Percentiles rank a stretch among this genome's conserved stretches.
phyloP scores from a whole-genome alignment of 805 yeast species.

The Grigorovia transvaalensis region DNA sequence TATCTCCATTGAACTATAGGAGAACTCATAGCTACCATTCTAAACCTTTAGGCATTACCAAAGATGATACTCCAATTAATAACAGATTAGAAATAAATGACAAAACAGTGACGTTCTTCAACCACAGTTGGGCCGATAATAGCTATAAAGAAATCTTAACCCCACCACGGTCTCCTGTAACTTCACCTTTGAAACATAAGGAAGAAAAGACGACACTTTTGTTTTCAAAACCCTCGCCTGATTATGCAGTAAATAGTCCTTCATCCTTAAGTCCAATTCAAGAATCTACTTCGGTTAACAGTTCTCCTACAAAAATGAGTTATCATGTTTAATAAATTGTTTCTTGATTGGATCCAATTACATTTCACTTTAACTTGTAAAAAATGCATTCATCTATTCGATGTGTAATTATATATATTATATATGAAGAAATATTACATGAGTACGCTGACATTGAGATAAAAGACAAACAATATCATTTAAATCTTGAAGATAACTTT shows the following conservation, averaged over 20 bases:
- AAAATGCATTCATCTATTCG: background rate
- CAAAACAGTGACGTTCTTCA: slow-evolving; percentile 33
- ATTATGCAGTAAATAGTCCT: slow-evolving; percentile 13
- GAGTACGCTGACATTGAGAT: no score
- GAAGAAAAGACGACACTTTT: slow-evolving; percentile 5
- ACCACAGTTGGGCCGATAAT: slow-evolving; percentile 9
- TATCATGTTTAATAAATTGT: no score
- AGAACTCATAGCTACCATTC: slow-evolving; percentile 26
- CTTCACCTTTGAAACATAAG: slow-evolving; percentile 1
- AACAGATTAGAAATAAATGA: slow-evolving; percentile 29
- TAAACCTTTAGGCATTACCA: slow-evolving; percentile 21
- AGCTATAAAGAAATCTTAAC: background rate
- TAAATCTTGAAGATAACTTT: no score
- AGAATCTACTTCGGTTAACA: slow-evolving; percentile 24
- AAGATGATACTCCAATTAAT: slow-evolving; percentile 24
- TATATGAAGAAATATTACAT: no score
- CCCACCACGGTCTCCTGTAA: slow-evolving; percentile 2
- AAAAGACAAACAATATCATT: no score
- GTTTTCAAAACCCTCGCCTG: slow-evolving; percentile 19
- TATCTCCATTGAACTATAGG: slow-evolving; percentile 15
- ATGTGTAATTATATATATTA: no score
- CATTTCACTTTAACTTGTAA: background rate
- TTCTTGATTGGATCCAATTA: background rate
- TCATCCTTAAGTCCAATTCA: slow-evolving; percentile 25
- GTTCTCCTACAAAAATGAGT: slow-evolving; percentile 15